These are phyloP conservation scores for Umbelopsis ramanniana DNA, from an alignment of 192 early-diverging fungal genomes.

Conservation along the genomic window DNA sequence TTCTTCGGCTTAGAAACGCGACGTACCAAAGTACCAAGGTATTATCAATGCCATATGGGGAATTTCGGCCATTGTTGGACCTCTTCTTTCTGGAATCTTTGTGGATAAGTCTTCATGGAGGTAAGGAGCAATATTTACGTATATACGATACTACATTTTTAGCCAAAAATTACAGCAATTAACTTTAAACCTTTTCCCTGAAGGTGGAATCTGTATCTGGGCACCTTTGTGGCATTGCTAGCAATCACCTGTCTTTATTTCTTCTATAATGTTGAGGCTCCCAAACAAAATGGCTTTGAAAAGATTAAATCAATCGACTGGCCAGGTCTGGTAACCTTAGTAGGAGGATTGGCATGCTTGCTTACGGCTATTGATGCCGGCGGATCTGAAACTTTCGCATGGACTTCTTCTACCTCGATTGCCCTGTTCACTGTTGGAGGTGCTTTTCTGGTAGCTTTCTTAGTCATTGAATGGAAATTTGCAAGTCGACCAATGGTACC, in stretches of 20 bases:
- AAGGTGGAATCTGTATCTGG: slow-evolving; percentile 2
- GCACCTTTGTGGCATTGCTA: not conserved
- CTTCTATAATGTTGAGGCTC: not conserved
- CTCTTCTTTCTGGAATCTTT: slow-evolving; percentile 34
- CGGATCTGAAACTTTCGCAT: slow-evolving; percentile 43
- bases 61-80: slow-evolving; percentile 77
- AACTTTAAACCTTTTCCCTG: not conserved
- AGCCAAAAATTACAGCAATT: too few relatives aligned
- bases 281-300: slow-evolving; percentile 10
- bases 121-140: not conserved
- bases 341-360: slow-evolving; percentile 53
- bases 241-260: not conserved
- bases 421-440: slow-evolving; percentile 21
- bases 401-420: slow-evolving; percentile 27
- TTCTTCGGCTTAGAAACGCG: slow-evolving; percentile 35
- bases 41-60: slow-evolving; percentile 80
- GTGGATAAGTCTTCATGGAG: slow-evolving; percentile 14
- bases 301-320: slow-evolving; percentile 68
- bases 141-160: not conserved
- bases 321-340: slow-evolving; percentile 51
- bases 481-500: slow-evolving; percentile 73
- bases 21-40: slow-evolving; percentile 86
- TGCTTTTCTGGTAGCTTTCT: slow-evolving; percentile 45
- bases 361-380: slow-evolving; percentile 70
- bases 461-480: slow-evolving; percentile 63